A percentile compares a stretch with the other conserved stretches of the same genome.
Conservation (phyloP, 1,284 basidiomycete species). For the Moesziomyces globuligerus region DNA sequence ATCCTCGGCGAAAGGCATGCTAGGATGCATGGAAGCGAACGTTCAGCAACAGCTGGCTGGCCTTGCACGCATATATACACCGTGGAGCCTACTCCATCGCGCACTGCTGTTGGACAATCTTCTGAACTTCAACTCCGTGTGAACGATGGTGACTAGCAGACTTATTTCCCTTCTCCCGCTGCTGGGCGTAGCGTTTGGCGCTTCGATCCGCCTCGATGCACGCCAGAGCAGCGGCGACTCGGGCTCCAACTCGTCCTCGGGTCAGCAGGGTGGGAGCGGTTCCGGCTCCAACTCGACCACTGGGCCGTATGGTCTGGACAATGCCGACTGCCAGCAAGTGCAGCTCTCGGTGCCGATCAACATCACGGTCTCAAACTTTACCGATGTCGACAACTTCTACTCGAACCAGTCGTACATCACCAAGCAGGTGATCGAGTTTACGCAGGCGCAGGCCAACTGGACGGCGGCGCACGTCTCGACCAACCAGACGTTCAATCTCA, state of each 20-base stretch:
- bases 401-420: conserved; percentile 45
- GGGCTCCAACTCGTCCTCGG: conserved; percentile 9
- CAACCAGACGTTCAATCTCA: conserved; percentile 11
- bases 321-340: conserved; percentile 30
- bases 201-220: conserved; percentile 15
- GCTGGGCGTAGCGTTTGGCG: conserved; percentile 14
- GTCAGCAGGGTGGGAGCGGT: too few species aligned
- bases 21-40: too few species aligned
- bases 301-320: conserved; percentile 46
- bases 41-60: too few species aligned
- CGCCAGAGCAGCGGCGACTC: conserved; percentile 1
- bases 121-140: too few species aligned
- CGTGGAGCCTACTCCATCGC: too few species aligned
- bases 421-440: conserved; percentile 30
- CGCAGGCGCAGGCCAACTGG: conserved; percentile 30
- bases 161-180: conserved; percentile 15
- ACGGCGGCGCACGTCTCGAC: conserved; percentile 23
- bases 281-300: conserved; percentile 7
- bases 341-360: conserved; percentile 26
- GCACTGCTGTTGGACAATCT: too few species aligned
- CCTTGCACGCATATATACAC: too few species aligned
- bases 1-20: too few species aligned
- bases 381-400: conserved; percentile 38
- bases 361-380: conserved; percentile 33
- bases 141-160: conserved; percentile 11